Base-by-base conservation (phyloP, 139 green algal genomes). In the Haematococcus lacustris region DNA sequence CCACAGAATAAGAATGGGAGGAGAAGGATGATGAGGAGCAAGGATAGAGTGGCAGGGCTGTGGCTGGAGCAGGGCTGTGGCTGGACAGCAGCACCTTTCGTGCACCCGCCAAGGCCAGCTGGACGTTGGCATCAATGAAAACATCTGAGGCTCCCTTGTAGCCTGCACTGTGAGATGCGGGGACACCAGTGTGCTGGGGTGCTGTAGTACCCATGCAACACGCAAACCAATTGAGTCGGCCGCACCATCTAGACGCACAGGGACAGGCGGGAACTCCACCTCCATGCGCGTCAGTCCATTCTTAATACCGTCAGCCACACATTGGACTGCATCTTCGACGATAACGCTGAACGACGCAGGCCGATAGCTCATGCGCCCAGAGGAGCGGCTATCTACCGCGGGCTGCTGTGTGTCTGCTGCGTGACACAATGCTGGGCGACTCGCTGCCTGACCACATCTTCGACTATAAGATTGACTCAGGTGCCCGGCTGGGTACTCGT, bases 111-210 rank as follows among this genome's bases (percentile, higher is more conserved):
- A 97, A 66, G 0, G 91, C 90, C 53, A 96, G 82, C 73, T 95
- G 92, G 28, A 90, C 82, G 73, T 97, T 97, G 30, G 92, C 77
- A 64, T 97, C 93, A 59, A 97, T 95, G 75, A 89, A 97, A 4
- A 89, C 51, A 71, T 97, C 93, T 0, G 91, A 96, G 1, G 82
- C 76, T 1, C 84, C 85, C 79, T 94, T 94, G 88, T 95, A 96
- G 0, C 81, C 91, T 96, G 85, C 65, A 69, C n/a, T n/a, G n/a
- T n/a, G n/a, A n/a, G n/a, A n/a, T n/a, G n/a, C n/a, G n/a, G n/a
- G n/a, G n/a, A n/a, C n/a, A n/a, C n/a, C n/a, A n/a, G n/a, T n/a
- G n/a, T n/a, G n/a, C n/a, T n/a, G n/a, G n/a, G n/a, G n/a, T n/a
- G n/a, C n/a, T n/a, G n/a, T n/a, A n/a, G n/a, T n/a, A n/a, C n/a